Percentiles rank a stretch among this genome's conserved stretches.
These are phyloP conservation scores for Tricladium varicosporioides DNA, from an alignment of 2,329 filamentous ascomycete species.

Conservation along the genomic window DNA sequence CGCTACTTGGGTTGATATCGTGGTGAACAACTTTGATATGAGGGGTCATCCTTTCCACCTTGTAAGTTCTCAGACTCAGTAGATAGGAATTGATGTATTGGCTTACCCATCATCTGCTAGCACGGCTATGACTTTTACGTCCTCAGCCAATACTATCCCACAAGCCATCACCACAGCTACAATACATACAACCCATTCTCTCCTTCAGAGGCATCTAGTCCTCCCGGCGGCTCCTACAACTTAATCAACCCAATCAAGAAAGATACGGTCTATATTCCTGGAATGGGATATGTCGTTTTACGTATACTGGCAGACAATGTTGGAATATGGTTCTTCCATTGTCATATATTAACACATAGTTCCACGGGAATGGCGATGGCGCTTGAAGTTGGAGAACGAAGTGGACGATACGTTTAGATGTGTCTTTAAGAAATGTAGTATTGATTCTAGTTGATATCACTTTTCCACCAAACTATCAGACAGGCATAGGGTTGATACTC, in stretches of 20 bases:
- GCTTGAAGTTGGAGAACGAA: slow-evolving; percentile 13
- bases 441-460: no score
- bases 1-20: slow-evolving; percentile 42
- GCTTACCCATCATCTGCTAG: background rate
- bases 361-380: slow-evolving; percentile 44
- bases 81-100: no score
- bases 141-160: slow-evolving; percentile 5
- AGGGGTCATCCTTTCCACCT: slow-evolving; percentile 52
- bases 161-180: slow-evolving; percentile 1
- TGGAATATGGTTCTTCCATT: slow-evolving; percentile 51
- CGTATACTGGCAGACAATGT: slow-evolving; percentile 49
- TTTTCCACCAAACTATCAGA: no score
- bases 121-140: slow-evolving; percentile 29
- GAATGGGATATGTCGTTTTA: slow-evolving; percentile 42
- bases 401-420: background rate
- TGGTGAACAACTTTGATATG: slow-evolving; percentile 47
- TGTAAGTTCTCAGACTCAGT: background rate
- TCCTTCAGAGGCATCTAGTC: background rate
- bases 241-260: slow-evolving; percentile 35
- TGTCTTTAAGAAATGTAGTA: no score
- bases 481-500: no score
- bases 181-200: slow-evolving; percentile 37
- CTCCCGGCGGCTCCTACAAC: slow-evolving; percentile 1
- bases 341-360: slow-evolving; percentile 41
- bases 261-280: slow-evolving; percentile 42